A percentile compares a stretch with the other conserved stretches of the same genome.
Evolutionary conservation across 108 stramenopile genomes (phyloP).

Genomic region (Asterionellopsis glacialis): DNA sequence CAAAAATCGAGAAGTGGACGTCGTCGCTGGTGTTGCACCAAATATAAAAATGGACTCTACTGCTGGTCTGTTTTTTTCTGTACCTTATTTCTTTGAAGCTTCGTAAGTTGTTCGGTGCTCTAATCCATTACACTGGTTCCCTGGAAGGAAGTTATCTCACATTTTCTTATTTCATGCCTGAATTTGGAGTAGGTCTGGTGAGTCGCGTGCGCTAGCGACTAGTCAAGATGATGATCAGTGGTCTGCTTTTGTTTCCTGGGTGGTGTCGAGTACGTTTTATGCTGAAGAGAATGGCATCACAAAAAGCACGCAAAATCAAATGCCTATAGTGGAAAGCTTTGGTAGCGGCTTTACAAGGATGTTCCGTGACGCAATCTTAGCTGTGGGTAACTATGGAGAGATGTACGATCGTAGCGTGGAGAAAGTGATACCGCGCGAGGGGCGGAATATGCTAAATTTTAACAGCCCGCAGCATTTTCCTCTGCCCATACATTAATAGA

Average conservation of each 20-base stretch:
- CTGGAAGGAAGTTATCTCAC: no score
- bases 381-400: conserved; percentile 55
- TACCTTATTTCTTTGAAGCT: no score
- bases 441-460: conserved; percentile 35
- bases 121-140: no score
- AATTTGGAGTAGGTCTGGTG: conserved; percentile 1
- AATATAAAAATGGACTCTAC: conserved; percentile 6
- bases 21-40: conserved; percentile 13
- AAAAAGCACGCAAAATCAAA: conserved; percentile 2
- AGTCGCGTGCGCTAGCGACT: conserved; percentile 17
- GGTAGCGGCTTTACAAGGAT: conserved; percentile 9
- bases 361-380: conserved; percentile 30
- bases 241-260: conserved; percentile 44
- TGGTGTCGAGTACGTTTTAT: conserved; percentile 29
- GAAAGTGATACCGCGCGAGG: conserved; percentile 7
- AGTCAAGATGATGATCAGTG: conserved; percentile 17
- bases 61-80: no score
- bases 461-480: conserved; percentile 8
- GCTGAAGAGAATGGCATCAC: conserved; percentile 37
- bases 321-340: conserved; percentile 9
- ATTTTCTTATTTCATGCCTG: no score
- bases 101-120: no score
- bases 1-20: conserved; percentile 4
- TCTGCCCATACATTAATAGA: no score
- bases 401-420: conserved; percentile 20